Conservation (phyloP, 139 green algal species). For the Haematococcus lacustris region DNA sequence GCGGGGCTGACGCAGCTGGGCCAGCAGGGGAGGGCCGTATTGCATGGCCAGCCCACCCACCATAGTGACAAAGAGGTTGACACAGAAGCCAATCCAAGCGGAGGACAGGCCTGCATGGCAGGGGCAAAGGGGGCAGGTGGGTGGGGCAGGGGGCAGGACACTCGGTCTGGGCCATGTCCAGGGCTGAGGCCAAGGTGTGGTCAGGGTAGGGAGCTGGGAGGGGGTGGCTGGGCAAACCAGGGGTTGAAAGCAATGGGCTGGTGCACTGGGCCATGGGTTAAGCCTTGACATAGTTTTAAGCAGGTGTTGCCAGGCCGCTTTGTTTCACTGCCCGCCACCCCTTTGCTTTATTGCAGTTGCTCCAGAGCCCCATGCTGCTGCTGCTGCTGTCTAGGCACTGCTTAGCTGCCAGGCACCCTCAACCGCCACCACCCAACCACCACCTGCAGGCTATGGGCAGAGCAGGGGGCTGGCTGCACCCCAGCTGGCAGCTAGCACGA, state of each 20-base stretch:
- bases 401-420: not conserved
- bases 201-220: not conserved
- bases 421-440: not conserved
- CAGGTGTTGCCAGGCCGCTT: too few species aligned
- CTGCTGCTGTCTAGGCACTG: too few species aligned
- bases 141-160: not conserved
- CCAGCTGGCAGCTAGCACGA: not conserved
- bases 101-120: constrained; percentile 23
- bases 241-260: not conserved
- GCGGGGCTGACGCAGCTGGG: not conserved
- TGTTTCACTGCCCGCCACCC: too few species aligned
- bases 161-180: not conserved
- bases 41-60: constrained; percentile 23
- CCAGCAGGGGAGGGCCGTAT: constrained; percentile 6
- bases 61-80: constrained; percentile 33
- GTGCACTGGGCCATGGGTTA: too few species aligned
- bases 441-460: not conserved
- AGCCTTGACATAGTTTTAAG: too few species aligned
- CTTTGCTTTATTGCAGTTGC: too few species aligned
- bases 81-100: constrained; percentile 35
- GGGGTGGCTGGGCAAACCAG: not conserved
- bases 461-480: not conserved
- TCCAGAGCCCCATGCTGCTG: too few species aligned
- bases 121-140: not conserved
- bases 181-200: not conserved